These are phyloP conservation scores for Solanum chilense DNA, from an alignment of 257 asterid genomes.

Conservation along the genomic window DNA sequence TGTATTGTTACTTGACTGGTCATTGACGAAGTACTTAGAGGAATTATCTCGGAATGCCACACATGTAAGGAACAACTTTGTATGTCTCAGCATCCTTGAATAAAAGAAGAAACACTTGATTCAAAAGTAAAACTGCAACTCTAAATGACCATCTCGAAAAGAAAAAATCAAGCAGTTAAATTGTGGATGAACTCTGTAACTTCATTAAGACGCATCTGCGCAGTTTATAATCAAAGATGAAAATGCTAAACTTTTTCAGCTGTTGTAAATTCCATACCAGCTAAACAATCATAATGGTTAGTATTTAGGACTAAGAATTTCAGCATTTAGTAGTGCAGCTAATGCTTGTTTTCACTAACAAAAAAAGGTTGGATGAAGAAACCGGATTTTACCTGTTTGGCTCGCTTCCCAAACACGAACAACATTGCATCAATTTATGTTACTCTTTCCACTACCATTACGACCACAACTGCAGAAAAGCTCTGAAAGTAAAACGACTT, in stretches of 20 bases:
- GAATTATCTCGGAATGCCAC: slow-evolving; percentile 89
- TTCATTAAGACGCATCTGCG: slow-evolving; percentile 94
- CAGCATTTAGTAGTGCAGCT: too few species aligned
- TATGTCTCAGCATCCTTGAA: slow-evolving; percentile 60
- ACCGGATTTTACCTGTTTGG: slow-evolving; percentile 54
- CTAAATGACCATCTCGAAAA: neutral
- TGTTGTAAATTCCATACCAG: too few species aligned
- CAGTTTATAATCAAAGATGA: neutral
- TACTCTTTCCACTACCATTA: slow-evolving; percentile 97
- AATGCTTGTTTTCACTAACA: neutral
- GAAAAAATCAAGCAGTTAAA: slow-evolving; percentile 16
- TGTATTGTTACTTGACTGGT: slow-evolving; percentile 66
- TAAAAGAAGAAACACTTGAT: neutral
- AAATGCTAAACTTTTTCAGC: too few species aligned
- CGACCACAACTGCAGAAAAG: slow-evolving; percentile 99
- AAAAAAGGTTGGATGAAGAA: neutral
- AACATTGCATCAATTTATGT: slow-evolving; percentile 98
- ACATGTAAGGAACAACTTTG: slow-evolving; percentile 60
- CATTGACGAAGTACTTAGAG: slow-evolving; percentile 73
- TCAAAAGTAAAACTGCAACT: neutral
- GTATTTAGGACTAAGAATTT: too few species aligned
- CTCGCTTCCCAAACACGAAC: slow-evolving; percentile 91
- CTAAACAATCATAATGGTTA: too few species aligned
- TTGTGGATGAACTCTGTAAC: slow-evolving; percentile 95
- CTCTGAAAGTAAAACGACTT: slow-evolving; percentile 28